Base-by-base conservation (phyloP, 1,139 yeast genomes). In the Suhomyces bokatorum region DNA sequence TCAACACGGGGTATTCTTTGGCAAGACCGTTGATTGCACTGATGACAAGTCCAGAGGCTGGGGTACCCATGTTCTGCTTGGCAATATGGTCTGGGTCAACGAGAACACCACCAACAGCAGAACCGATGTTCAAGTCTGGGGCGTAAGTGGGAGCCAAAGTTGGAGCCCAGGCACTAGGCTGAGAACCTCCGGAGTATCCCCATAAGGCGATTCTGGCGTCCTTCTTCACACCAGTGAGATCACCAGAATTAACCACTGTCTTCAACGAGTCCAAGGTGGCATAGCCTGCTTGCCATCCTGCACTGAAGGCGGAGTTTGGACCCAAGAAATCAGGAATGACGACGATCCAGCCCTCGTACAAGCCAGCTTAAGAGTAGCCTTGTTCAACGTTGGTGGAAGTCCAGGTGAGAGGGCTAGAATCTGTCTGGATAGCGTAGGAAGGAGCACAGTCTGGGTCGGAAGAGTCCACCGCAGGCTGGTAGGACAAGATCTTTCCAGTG, bases 131-230 rank as follows among this genome's bases (percentile, higher is more conserved):
- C 35, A 69, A 54, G 12, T 66, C 70, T 2, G 67, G 65, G 5
- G 73, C 70, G 45, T 68, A 69, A 2, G 44, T 35, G 6, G 67
- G 67, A 28, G 62, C 67, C 29, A 69, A 49, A 13, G 64, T 56
- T 2, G 72, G 63, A 10, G 73, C 73, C 75, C 75, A 70, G 1
- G 64, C 63, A 8, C 67, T 51, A 2, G 73, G 67, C 22, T 66
- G 50, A 3, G 71, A 54, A 3, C 73, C 73, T 11, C 73, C 73
- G 4, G 71, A 65, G 49, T 68, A 69, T 0, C 75, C 75, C 65
- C 69, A 67, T 43, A 68, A 38, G 1, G 56, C 62, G 3, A 62
- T 53, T 40, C 58, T 51, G 7, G 71, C 66, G 33, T 57, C 52
- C 0, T 52, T n/a, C 8, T 54, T 42, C 10, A 63, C 37, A 1